Conservation (phyloP, 768 basidiomycete genomes). For the Amanita subjunquillea region DNA sequence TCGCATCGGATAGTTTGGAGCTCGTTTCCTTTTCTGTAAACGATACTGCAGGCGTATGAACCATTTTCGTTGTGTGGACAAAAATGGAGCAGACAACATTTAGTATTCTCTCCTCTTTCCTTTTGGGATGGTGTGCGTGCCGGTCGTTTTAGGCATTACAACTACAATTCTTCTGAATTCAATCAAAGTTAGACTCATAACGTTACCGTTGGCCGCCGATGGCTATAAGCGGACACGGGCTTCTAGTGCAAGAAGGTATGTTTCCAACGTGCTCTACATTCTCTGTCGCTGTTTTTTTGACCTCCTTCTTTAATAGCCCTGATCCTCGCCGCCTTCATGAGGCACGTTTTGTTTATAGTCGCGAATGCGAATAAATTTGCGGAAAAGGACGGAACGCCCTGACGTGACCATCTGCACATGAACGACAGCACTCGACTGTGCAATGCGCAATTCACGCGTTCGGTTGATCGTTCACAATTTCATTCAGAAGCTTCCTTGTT, state of each 20-base stretch:
- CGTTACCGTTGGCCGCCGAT: not conserved
- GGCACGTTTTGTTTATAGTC: too few species aligned
- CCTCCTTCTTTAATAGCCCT: too few species aligned
- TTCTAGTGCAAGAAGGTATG: not conserved
- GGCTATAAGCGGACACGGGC: not conserved
- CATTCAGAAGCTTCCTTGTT: not conserved
- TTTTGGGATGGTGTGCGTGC: not conserved
- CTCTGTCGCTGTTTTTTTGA: not conserved
- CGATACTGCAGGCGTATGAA: constrained; percentile 2
- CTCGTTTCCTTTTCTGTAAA: not conserved
- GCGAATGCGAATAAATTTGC: too few species aligned
- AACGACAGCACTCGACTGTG: too few species aligned
- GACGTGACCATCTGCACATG: too few species aligned
- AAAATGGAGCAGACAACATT: not conserved
- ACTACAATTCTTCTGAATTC: not conserved
- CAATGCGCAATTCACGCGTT: not conserved
- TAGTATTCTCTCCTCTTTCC: not conserved
- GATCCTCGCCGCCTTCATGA: too few species aligned
- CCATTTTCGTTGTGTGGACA: not conserved
- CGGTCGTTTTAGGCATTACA: not conserved
- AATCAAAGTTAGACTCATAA: constrained; percentile 2
- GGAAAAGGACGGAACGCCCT: too few species aligned
- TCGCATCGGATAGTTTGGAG: not conserved
- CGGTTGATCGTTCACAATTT: not conserved
- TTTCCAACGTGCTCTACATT: not conserved